Evolutionary conservation across 805 yeast genomes (phyloP).

Genomic region (Lipomyces oligophaga): DNA sequence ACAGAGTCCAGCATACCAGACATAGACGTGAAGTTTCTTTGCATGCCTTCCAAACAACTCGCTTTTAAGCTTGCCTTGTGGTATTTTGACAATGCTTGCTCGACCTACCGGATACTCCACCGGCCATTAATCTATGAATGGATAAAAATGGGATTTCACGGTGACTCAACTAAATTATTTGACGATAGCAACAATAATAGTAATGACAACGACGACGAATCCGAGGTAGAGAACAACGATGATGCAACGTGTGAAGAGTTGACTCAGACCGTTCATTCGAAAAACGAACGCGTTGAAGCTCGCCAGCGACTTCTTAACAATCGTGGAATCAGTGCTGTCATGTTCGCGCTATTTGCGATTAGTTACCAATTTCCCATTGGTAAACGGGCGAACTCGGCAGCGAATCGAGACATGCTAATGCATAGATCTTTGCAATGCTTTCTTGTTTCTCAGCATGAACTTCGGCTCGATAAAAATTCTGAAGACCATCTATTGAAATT

Average conservation of each 20-base stretch:
- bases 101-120: constrained; percentile 23
- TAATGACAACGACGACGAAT: no score
- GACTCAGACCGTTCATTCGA: background rate
- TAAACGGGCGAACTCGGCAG: background rate
- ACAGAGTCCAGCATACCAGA: constrained; percentile 10
- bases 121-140: constrained; percentile 22
- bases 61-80: constrained; percentile 13
- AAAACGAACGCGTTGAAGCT: constrained; percentile 1
- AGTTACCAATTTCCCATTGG: constrained; percentile 22
- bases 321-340: constrained; percentile 13
- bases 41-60: constrained; percentile 17
- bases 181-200: background rate
- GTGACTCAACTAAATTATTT: constrained; percentile 7
- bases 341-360: constrained; percentile 20
- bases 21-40: constrained; percentile 14
- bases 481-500: constrained; percentile 11
- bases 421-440: constrained; percentile 13
- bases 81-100: constrained; percentile 25
- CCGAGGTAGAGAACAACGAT: no score
- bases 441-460: constrained; percentile 18
- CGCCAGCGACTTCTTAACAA: constrained; percentile 11
- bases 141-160: constrained; percentile 23
- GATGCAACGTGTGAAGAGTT: no score
- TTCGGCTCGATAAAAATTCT: constrained; percentile 1
- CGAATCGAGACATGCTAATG: constrained; percentile 3